These are phyloP conservation scores for Aspergillus awamori DNA, from an alignment of 2,329 filamentous ascomycete genomes.

Conservation along the genomic window DNA sequence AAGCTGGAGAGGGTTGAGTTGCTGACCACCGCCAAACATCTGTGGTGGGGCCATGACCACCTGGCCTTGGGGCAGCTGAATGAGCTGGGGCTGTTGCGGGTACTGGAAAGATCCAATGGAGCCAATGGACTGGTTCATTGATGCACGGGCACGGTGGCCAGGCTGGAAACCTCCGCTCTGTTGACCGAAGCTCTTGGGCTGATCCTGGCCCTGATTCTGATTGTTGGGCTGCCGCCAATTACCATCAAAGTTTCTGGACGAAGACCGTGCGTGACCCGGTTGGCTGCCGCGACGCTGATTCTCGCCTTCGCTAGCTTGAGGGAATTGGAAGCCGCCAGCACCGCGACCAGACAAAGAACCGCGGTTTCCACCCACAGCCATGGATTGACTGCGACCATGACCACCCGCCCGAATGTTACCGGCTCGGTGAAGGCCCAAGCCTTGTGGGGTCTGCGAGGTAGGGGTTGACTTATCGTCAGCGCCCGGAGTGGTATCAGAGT, in stretches of 20 bases:
- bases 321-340: slow-evolving; percentile 73
- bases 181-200: slow-evolving; percentile 66
- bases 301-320: slow-evolving; percentile 64
- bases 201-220: slow-evolving; percentile 50
- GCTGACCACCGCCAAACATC: slow-evolving; percentile 79
- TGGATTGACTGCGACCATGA: slow-evolving; percentile 53
- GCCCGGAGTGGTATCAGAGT: slow-evolving; percentile 58
- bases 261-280: slow-evolving; percentile 73
- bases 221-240: slow-evolving; percentile 90
- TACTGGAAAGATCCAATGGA: slow-evolving; percentile 88
- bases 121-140: slow-evolving; percentile 83
- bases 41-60: slow-evolving; percentile 78
- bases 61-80: slow-evolving; percentile 81
- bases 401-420: slow-evolving; percentile 85
- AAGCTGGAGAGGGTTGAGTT: slow-evolving; percentile 83
- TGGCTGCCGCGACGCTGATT: slow-evolving; percentile 75
- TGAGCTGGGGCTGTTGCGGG: slow-evolving; percentile 79
- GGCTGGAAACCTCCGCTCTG: slow-evolving; percentile 81
- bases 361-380: slow-evolving; percentile 64
- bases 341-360: slow-evolving; percentile 65
- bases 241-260: slow-evolving; percentile 92
- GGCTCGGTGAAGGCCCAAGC: slow-evolving; percentile 69
- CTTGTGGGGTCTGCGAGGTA: slow-evolving; percentile 57
- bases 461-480: slow-evolving; percentile 52
- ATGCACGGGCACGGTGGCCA: slow-evolving; percentile 82